Conservation (phyloP, 176 grass and related monocot genomes). For the Tuctoria greenei region DNA sequence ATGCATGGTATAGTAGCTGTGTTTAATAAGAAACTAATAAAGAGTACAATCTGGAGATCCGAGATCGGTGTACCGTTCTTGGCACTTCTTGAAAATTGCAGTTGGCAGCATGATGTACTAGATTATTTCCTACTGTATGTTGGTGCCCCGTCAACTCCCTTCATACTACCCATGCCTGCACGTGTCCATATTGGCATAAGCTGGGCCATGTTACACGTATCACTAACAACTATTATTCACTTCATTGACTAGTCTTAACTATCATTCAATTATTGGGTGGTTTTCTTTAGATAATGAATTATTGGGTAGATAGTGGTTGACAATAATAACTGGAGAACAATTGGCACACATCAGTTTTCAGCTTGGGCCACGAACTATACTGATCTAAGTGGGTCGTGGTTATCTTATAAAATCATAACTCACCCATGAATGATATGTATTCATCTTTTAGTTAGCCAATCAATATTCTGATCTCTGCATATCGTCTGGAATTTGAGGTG, state of each 20-base stretch:
- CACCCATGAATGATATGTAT: slow-evolving; percentile 15
- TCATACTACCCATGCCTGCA: slow-evolving; percentile 15
- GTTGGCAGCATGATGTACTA: slow-evolving; percentile 19
- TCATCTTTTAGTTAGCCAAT: slow-evolving; percentile 31
- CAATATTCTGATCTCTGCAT: slow-evolving; percentile 30
- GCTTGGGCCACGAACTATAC: slow-evolving; percentile 4
- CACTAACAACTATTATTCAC: slow-evolving; percentile 14
- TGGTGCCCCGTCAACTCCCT: background rate
- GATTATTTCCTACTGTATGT: slow-evolving; percentile 7
- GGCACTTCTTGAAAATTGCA: slow-evolving; percentile 5
- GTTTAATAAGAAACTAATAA: slow-evolving; percentile 17
- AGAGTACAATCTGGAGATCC: slow-evolving; percentile 29
- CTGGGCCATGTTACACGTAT: slow-evolving; percentile 35
- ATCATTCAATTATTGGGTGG: slow-evolving; percentile 2
- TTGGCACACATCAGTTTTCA: slow-evolving; percentile 5
- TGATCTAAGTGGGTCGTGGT: background rate
- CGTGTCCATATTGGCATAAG: slow-evolving; percentile 34
- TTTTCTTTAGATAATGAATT: no score
- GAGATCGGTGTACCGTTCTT: background rate
- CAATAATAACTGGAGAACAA: slow-evolving; percentile 23
- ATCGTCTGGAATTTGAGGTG: slow-evolving; percentile 19
- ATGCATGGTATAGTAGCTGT: slow-evolving; percentile 14
- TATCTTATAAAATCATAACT: slow-evolving; percentile 10
- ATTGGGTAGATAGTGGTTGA: slow-evolving; percentile 14
- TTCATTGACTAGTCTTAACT: background rate